phyloP scores from a whole-genome alignment of 164 flowering plant genomes.

The Vitis labrusca region DNA sequence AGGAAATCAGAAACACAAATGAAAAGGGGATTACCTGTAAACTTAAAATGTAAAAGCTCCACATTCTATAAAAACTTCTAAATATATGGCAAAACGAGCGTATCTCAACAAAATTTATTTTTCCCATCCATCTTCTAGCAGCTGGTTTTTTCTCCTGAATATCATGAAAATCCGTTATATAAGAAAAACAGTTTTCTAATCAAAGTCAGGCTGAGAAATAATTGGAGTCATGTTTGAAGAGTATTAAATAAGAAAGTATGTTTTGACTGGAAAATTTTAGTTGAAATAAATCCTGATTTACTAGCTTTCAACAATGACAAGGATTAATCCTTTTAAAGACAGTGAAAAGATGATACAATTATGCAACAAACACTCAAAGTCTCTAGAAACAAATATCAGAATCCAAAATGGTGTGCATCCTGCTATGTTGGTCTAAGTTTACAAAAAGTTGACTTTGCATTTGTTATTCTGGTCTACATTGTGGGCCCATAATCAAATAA shows the following conservation, averaged over 20 bases:
- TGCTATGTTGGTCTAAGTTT: too few relatives aligned
- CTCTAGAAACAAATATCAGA: too few relatives aligned
- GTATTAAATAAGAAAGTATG: neutral
- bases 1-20: neutral
- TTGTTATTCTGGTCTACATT: too few relatives aligned
- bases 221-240: too few relatives aligned
- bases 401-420: too few relatives aligned
- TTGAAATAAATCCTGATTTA: too few relatives aligned
- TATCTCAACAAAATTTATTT: constrained; percentile 86
- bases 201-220: neutral
- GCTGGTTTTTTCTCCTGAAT: constrained; percentile 52
- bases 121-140: constrained; percentile 68
- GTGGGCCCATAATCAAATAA: too few relatives aligned
- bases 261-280: neutral
- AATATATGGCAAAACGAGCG: constrained; percentile 89
- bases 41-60: constrained; percentile 77
- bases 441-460: too few relatives aligned
- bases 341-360: too few relatives aligned
- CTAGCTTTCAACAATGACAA: too few relatives aligned
- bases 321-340: too few relatives aligned
- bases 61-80: constrained; percentile 93
- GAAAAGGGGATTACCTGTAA: constrained; percentile 55
- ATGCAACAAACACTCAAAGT: too few relatives aligned
- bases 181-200: neutral
- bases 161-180: constrained; percentile 2